Base-by-base conservation (phyloP, 2,329 filamentous ascomycete genomes). In the Monosporascus sp. region DNA sequence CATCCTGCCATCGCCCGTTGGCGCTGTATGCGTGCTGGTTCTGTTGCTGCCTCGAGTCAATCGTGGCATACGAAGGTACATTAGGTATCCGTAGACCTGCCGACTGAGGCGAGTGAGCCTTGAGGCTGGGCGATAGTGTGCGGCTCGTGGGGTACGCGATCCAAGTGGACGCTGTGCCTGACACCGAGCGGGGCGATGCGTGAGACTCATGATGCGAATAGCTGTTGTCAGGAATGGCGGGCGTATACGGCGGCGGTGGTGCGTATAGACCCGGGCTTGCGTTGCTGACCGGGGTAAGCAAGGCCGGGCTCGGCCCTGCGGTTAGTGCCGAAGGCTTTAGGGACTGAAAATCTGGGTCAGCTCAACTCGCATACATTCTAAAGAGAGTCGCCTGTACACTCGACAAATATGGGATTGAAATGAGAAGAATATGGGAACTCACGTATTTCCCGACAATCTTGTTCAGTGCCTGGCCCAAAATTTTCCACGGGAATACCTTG, bases 361-460 rank as follows among this genome's bases (percentile, higher is more conserved):
- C 22, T 39, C 25, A 34, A 34, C 11, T 34, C 11, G 31, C 11
- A 34, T 34, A 34, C 11, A 11, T 34, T 34, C 11, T 34, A 11
- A 14, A 34, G 11, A 5, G 31, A 34, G 9, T 34, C 31, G 14
- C 31, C 31, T 34, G 9, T 14, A 34, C 47, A 42, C 17, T 25
- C 20, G 20, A 34, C 7, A 38, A 24, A 18, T 5, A 15, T 18
- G 24, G 22, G 9, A 4, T 18, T 45, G 42, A 49, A 38, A 34
- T 34, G 22, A 25, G 45, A 44, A 17, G 31, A 45, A 41, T 17
- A 18, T 41, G 38, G 38, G 22, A 46, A 63, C 65, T 65, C 50
- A 69, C 66, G 71, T 97, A 99, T 87, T 99, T 99, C 65, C 90
- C 86, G 68, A 99, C 96, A 65, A 99, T 97, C 78, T 99, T 99